Evolutionary conservation across 148 eudicot genomes (phyloP).

Genomic region (Rhododendron mucronatum): DNA sequence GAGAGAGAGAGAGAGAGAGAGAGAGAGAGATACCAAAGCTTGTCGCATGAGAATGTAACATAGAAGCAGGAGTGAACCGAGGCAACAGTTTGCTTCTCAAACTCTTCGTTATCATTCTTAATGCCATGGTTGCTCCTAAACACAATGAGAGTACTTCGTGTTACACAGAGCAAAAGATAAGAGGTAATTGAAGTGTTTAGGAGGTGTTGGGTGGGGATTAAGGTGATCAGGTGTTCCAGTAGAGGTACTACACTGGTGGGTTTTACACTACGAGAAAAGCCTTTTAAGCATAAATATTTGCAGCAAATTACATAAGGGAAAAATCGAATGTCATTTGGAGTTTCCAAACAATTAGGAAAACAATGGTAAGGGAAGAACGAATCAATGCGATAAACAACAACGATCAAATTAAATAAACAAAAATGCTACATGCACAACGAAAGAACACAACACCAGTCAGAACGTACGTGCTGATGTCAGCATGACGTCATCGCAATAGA

Average conservation of each 20-base stretch:
- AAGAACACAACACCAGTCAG: too few relatives aligned
- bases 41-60: conserved; percentile 83
- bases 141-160: not conserved
- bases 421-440: too few relatives aligned
- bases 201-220: not conserved
- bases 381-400: not conserved
- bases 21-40: conserved; percentile 61
- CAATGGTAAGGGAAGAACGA: not conserved
- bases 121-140: conserved; percentile 40
- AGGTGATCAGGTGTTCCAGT: not conserved
- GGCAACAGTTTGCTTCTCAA: conserved; percentile 41
- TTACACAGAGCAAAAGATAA: not conserved
- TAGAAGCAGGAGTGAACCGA: conserved; percentile 30
- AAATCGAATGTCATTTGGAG: not conserved
- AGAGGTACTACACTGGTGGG: not conserved
- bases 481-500: too few relatives aligned
- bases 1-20: not conserved
- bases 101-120: conserved; percentile 37
- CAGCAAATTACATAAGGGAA: not conserved
- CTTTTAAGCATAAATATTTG: not conserved
- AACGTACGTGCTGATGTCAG: too few relatives aligned
- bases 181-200: not conserved
- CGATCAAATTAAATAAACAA: not conserved
- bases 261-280: not conserved
- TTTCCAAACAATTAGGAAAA: not conserved